Evolutionary conservation across 306 rosid genomes (phyloP).

Genomic region (Hippophae gyantsensis): DNA sequence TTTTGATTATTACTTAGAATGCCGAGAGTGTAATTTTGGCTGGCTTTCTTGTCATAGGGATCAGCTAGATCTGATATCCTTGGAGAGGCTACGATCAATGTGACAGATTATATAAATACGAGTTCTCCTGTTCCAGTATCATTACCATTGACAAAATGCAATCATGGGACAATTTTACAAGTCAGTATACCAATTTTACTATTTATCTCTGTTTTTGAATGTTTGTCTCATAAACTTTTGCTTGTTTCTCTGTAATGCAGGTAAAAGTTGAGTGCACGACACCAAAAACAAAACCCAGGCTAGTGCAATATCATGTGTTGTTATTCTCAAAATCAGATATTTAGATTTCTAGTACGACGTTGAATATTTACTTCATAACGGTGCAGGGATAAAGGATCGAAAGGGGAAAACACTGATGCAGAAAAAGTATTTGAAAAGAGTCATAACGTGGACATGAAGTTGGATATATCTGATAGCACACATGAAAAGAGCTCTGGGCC

Average conservation of each 20-base stretch:
- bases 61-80: conserved; percentile 35
- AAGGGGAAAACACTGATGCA: conserved; percentile 15
- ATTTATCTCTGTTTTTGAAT: not conserved
- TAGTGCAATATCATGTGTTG: conserved; percentile 12
- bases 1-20: not conserved
- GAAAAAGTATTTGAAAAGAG: conserved; percentile 19
- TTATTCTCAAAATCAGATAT: conserved; percentile 2
- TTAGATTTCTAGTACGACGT: not conserved
- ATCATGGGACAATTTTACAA: conserved; percentile 27
- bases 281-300: conserved; percentile 34
- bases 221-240: not conserved
- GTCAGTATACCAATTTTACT: conserved; percentile 9
- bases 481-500: conserved; percentile 25
- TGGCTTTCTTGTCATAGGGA: conserved; percentile 21
- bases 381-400: conserved; percentile 29
- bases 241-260: conserved; percentile 25
- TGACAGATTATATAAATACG: conserved; percentile 24
- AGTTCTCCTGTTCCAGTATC: conserved; percentile 24
- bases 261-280: conserved; percentile 39
- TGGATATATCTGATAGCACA: conserved; percentile 30
- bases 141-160: conserved; percentile 32
- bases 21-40: not conserved
- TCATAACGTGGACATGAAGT: conserved; percentile 24
- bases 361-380: not conserved
- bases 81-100: conserved; percentile 36